These are phyloP conservation scores for Gracilariopsis chorda DNA, from an alignment of 23 red algal species.

Conservation along the genomic window DNA sequence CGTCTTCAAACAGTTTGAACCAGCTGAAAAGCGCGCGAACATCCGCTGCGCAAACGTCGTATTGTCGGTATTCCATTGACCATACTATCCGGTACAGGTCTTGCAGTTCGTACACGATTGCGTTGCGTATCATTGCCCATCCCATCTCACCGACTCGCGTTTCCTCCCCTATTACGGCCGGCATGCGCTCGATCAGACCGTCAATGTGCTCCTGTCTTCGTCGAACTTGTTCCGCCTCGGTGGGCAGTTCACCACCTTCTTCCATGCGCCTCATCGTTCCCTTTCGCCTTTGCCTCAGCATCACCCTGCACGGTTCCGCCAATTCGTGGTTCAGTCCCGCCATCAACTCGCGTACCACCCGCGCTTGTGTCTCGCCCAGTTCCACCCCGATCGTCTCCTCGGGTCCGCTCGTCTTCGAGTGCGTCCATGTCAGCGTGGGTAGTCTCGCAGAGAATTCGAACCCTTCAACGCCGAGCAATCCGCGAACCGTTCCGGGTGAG, in stretches of 20 bases:
- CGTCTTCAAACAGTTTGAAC: conserved; percentile 36
- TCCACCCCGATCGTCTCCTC: too few relatives aligned
- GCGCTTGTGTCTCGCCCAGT: neutral
- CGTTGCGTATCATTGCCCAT: neutral
- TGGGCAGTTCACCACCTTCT: neutral
- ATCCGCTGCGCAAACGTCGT: conserved; percentile 14
- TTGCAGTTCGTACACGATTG: conserved; percentile 18
- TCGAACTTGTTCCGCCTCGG: conserved; percentile 20
- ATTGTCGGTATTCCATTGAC: conserved; percentile 26
- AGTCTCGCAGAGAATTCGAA: neutral
- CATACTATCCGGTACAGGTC: conserved; percentile 18
- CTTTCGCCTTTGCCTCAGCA: neutral
- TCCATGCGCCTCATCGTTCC: conserved; percentile 8
- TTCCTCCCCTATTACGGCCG: neutral
- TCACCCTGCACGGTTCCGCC: conserved; percentile 5
- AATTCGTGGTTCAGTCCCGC: neutral
- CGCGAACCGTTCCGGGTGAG: too few relatives aligned
- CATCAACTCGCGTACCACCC: conserved; percentile 1
- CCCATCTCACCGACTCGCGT: neutral
- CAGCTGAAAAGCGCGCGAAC: conserved; percentile 13
- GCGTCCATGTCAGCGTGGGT: neutral
- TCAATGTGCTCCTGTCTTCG: conserved; percentile 28
- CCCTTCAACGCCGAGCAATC: neutral
- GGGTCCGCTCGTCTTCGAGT: neutral
- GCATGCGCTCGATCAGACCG: conserved; percentile 13